A percentile compares a stretch with the other conserved stretches of the same genome.
phyloP scores from a whole-genome alignment of 2,329 filamentous ascomycete genomes.

The Apiospora malaysiana region DNA sequence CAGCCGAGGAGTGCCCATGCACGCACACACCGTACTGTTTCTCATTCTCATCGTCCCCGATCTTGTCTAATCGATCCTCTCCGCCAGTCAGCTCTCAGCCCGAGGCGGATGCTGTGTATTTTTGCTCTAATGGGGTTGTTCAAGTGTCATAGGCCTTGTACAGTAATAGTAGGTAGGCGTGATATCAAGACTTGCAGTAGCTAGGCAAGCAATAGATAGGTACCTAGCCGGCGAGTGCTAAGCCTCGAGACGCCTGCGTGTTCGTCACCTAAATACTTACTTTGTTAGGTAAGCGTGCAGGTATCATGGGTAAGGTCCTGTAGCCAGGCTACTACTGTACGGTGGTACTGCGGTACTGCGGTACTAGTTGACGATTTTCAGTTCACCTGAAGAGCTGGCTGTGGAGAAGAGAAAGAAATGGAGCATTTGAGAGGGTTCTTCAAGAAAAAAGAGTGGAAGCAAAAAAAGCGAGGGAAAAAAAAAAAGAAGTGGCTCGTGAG shows the following conservation, averaged over 20 bases:
- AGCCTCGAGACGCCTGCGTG: neutral
- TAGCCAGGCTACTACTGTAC: no score
- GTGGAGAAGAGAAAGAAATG: neutral
- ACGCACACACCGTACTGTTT: neutral
- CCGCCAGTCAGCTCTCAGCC: neutral
- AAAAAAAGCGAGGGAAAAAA: neutral
- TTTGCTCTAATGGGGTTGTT: neutral
- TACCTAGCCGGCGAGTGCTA: neutral
- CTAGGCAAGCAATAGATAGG: neutral
- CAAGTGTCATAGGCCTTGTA: neutral
- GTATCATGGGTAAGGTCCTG: neutral
- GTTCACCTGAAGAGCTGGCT: neutral
- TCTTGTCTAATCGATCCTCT: neutral
- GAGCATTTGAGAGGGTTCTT: neutral
- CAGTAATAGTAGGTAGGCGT: no score
- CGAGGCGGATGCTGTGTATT: neutral
- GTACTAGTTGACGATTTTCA: neutral
- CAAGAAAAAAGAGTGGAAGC: neutral
- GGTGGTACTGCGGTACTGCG: neutral
- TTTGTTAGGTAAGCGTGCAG: neutral
- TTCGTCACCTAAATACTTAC: neutral
- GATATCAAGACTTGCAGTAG: neutral
- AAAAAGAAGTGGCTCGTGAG: no score
- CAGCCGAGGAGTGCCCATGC: neutral
- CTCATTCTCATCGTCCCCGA: constrained; percentile 3